A percentile compares a stretch with the other conserved stretches of the same genome.
Evolutionary conservation across 495 filamentous ascomycete genomes (phyloP).

Genomic region (Aspergillus egyptiacus): DNA sequence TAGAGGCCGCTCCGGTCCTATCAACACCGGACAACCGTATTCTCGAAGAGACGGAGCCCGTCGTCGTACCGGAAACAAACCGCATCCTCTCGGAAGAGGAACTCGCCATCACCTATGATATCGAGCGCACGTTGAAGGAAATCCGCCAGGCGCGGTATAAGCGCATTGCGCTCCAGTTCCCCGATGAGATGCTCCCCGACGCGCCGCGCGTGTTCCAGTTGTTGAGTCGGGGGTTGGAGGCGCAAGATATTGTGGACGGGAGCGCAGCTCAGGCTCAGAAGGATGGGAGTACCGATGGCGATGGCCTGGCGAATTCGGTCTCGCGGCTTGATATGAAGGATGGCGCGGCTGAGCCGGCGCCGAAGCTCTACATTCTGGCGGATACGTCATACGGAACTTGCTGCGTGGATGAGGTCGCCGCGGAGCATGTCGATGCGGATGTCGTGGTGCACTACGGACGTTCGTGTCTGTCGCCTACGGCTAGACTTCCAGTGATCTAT

Average conservation of each 20-base stretch:
- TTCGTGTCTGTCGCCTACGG: slow-evolving; percentile 85
- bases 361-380: slow-evolving; percentile 76
- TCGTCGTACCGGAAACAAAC: slow-evolving; percentile 26
- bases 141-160: slow-evolving; percentile 64
- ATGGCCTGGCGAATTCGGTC: slow-evolving; percentile 23
- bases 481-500: slow-evolving; percentile 82
- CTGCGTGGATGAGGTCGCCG: slow-evolving; percentile 95
- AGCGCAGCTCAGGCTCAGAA: slow-evolving; percentile 13
- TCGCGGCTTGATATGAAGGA: slow-evolving; percentile 29
- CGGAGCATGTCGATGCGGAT: slow-evolving; percentile 87
- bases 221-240: slow-evolving; percentile 56
- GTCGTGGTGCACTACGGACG: slow-evolving; percentile 93
- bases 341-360: slow-evolving; percentile 27
- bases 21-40: slow-evolving; percentile 83
- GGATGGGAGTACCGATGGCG: slow-evolving; percentile 4
- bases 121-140: slow-evolving; percentile 71
- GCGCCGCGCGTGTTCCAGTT: slow-evolving; percentile 72
- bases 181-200: slow-evolving; percentile 84
- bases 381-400: slow-evolving; percentile 97
- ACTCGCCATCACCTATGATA: slow-evolving; percentile 75
- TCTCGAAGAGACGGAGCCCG: slow-evolving; percentile 49
- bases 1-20: slow-evolving; percentile 62
- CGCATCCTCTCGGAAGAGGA: slow-evolving; percentile 58
- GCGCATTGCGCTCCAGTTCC: slow-evolving; percentile 87
- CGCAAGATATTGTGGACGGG: slow-evolving; percentile 16